Percentiles rank a stretch among this genome's conserved stretches.
Evolutionary conservation across 768 basidiomycete genomes (phyloP).

Genomic region (Fibroporia radiculosa): DNA sequence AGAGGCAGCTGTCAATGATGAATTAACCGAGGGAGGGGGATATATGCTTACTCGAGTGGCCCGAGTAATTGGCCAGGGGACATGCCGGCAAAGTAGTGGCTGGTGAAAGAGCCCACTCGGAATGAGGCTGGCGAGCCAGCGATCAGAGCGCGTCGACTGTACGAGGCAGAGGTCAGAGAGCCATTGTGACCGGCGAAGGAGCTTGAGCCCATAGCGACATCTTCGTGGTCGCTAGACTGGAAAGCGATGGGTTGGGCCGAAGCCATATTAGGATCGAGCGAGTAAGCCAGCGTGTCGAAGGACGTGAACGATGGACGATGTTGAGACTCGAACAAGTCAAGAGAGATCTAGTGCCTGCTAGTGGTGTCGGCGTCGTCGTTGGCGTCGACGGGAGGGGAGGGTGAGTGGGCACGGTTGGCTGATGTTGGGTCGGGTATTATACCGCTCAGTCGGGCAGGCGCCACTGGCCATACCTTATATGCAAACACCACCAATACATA

Average conservation of each 20-base stretch:
- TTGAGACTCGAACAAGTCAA: conserved; percentile 1
- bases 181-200: conserved; percentile 40
- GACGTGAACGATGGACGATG: conserved; percentile 3
- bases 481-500: neutral
- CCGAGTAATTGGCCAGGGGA: conserved; percentile 55
- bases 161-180: conserved; percentile 59
- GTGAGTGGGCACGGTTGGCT: conserved; percentile 4
- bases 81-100: conserved; percentile 53
- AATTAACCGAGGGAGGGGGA: neutral
- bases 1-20: neutral
- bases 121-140: conserved; percentile 72
- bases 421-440: conserved; percentile 9
- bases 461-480: neutral
- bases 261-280: conserved; percentile 23
- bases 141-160: conserved; percentile 59
- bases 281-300: conserved; percentile 5
- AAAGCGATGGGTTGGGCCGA: conserved; percentile 40
- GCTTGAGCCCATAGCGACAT: conserved; percentile 34
- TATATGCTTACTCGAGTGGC: conserved; percentile 55
- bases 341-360: conserved; percentile 2
- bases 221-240: conserved; percentile 20
- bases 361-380: conserved; percentile 2
- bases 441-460: neutral
- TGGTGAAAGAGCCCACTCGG: conserved; percentile 58
- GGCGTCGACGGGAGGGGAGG: conserved; percentile 7